Conservation (phyloP, 768 basidiomycete species). For the Termitomyces heimii region DNA sequence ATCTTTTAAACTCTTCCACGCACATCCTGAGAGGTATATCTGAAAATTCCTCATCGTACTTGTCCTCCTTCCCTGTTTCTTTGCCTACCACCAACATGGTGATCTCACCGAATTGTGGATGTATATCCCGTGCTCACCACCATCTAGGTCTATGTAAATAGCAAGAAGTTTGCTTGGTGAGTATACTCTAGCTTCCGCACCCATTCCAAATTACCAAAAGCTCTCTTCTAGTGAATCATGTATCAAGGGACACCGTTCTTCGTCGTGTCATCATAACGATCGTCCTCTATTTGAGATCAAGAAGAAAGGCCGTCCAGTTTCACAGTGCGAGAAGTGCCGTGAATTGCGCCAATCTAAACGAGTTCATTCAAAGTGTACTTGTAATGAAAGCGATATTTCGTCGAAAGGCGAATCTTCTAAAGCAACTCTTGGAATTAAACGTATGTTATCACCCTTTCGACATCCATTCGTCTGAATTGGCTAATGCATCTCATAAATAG, state of each 20-base stretch:
- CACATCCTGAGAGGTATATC: neutral
- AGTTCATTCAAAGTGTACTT: slow-evolving; percentile 80
- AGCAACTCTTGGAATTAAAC: slow-evolving; percentile 32
- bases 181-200: slow-evolving; percentile 11
- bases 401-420: slow-evolving; percentile 20
- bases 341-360: slow-evolving; percentile 75
- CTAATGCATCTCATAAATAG: slow-evolving; percentile 24
- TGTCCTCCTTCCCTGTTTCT: neutral
- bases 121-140: neutral
- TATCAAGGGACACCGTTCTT: slow-evolving; percentile 92
- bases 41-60: neutral
- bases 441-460: slow-evolving; percentile 19
- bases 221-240: slow-evolving; percentile 66
- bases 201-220: slow-evolving; percentile 1
- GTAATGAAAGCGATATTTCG: slow-evolving; percentile 37
- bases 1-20: neutral
- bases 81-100: slow-evolving; percentile 9
- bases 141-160: slow-evolving; percentile 64
- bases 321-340: slow-evolving; percentile 84
- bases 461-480: neutral
- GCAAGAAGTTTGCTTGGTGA: slow-evolving; percentile 74
- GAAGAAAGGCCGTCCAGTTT: slow-evolving; percentile 88
- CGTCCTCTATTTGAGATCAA: slow-evolving; percentile 91
- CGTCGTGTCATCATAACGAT: slow-evolving; percentile 80
- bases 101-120: neutral